Base-by-base conservation (phyloP, 2,329 filamentous ascomycete species). In the Calonectria hongkongensis region DNA sequence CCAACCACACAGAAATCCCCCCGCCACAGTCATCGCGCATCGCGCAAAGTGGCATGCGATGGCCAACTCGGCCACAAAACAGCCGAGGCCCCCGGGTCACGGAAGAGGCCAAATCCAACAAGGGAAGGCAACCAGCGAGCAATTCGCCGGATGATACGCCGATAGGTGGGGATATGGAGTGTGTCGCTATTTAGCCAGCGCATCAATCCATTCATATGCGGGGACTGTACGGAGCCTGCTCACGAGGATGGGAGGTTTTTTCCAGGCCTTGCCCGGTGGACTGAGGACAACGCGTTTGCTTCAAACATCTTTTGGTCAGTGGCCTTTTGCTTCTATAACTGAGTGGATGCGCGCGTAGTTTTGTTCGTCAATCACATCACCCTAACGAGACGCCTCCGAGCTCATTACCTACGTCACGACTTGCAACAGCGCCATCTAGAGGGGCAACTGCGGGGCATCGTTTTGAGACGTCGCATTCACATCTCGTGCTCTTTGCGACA, bases 101-200 rank as follows among this genome's bases (percentile, higher is more conserved):
- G 58, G 39, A 25, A 41, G 54, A 41, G 25, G 41, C 39, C 58
- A 63, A 63, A 63, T 63, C 58, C 58, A 47, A 47, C 58, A 63
- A 63, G 45, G 43, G 25, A 65, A 62, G 64, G 54, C 75, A 68
- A 65, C 21, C 64, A 63, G 68, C 62, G 74, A 76, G 66, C 58
- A 41, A 51, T 45, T 64, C 51, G 74, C 71, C 51, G 74, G 70
- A 62, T 66, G 70, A 60, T 39, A 47, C 71, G 72, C 77, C 77
- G 77, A 78, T 79, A 79, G 77, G 77, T 79, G 77, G 77, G 71
- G 77, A 76, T 77, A 76, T 79, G 73, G 50, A 56, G 68, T 47
- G 27, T 28, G 25, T 39, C 48, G 36, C 56, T 68, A 68, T 71
- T 71, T 71, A 71, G 69, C 69, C 75, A 76, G 73, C 70, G 68